Base-by-base conservation (phyloP, 495 filamentous ascomycete genomes). In the Hypoxylon subgilvum region DNA sequence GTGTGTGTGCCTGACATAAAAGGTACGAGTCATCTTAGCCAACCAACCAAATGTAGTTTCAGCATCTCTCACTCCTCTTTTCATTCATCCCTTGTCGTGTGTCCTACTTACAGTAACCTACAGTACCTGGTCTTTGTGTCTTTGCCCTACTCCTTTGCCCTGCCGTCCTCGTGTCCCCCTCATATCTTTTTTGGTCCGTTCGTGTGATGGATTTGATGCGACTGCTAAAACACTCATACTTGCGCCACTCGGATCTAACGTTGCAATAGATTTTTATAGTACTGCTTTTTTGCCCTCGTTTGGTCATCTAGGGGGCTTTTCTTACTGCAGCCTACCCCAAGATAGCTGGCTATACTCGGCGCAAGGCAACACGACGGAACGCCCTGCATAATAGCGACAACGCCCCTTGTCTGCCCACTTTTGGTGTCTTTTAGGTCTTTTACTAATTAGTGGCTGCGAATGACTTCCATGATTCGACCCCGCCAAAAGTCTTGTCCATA, bases 401-500 rank as follows among this genome's bases (percentile, higher is more conserved):
- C 59, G 48, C 41, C 34, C 40, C 21, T 34, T 34, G 31, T 2
- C 7, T n/a, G n/a, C n/a, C n/a, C n/a, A 34, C 4, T 3, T 13
- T 34, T 34, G 31, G 7, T 38, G 13, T 14, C 40, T 34, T 40
- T 27, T n/a, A n/a, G n/a, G n/a, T n/a, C n/a, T n/a, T n/a, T n/a
- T n/a, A n/a, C n/a, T n/a, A n/a, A n/a, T n/a, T n/a, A n/a, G 40
- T 48, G 27, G 30, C 35, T 27, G 48, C 48, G 25, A 46, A 31
- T 39, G 48, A 50, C 31, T 34, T n/a, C n/a, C n/a, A n/a, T 27
- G 23, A 27, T 27, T 58, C 8, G 48, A 64, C 61, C 61, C 61
- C 61, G 61, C 61, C 61, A 63, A 55, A 64, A 41, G n/a, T n/a
- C 14, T 35, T 31, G 27, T 47, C 54, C 61, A 64, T 55, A 46